These are phyloP conservation scores for Artemisia annua DNA, from an alignment of 129 eudicot species.

Conservation along the genomic window DNA sequence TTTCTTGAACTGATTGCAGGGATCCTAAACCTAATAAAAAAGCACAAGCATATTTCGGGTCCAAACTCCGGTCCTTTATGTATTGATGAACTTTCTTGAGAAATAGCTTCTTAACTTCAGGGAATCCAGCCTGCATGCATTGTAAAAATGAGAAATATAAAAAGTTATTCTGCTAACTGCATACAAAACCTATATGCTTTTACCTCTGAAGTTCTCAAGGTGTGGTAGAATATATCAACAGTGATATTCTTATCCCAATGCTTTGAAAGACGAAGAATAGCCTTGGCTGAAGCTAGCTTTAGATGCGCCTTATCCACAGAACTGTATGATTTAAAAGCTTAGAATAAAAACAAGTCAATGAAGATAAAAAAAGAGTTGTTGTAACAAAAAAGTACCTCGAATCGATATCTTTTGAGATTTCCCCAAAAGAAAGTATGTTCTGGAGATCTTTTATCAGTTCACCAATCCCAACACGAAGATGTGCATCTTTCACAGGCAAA, in stretches of 20 bases:
- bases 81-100: conserved; percentile 88
- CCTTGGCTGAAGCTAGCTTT: conserved; percentile 90
- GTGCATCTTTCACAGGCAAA: conserved; percentile 88
- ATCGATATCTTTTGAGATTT: conserved; percentile 61
- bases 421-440: conserved; percentile 73
- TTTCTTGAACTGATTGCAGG: conserved; percentile 48
- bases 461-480: conserved; percentile 84
- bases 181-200: background rate
- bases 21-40: conserved; percentile 61
- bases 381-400: conserved; percentile 55
- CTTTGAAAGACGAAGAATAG: conserved; percentile 91
- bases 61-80: conserved; percentile 85
- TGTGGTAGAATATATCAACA: conserved; percentile 65
- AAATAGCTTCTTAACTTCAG: conserved; percentile 66
- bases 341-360: conserved; percentile 6
- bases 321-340: conserved; percentile 39
- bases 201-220: conserved; percentile 85
- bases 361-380: too few species aligned
- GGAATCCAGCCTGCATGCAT: conserved; percentile 53
- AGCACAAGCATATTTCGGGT: conserved; percentile 92
- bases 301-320: conserved; percentile 77
- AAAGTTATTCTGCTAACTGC: conserved; percentile 1
- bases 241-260: conserved; percentile 87
- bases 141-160: conserved; percentile 18
- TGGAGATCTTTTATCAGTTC: conserved; percentile 58